Percentiles rank a stretch among this genome's conserved stretches.
These are phyloP conservation scores for Oropetium thomaeum DNA, from an alignment of 176 grass and related monocot species.

Conservation along the genomic window DNA sequence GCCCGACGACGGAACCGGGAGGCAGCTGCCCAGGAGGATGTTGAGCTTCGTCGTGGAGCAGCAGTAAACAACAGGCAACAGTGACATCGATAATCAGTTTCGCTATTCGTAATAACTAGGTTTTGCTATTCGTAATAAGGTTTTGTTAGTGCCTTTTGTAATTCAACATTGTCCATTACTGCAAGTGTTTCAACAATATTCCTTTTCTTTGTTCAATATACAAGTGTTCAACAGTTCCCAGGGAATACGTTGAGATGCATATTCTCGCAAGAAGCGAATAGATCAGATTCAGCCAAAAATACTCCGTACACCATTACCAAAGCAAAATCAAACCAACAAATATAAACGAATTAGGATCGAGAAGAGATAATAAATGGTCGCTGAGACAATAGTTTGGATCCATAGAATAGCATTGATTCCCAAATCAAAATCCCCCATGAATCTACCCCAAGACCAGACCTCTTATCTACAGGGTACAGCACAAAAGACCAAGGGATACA, in stretches of 20 bases:
- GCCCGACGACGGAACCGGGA: neutral
- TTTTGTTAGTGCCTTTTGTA: neutral
- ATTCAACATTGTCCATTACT: neutral
- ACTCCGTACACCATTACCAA: neutral
- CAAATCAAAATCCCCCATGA: conserved; percentile 36
- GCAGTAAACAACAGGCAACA: neutral
- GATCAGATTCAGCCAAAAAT: neutral
- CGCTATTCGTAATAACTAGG: neutral
- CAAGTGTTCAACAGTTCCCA: neutral
- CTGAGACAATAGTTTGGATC: conserved; percentile 4
- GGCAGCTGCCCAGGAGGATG: neutral
- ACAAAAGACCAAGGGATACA: neutral
- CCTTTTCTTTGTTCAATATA: neutral
- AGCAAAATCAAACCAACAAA: neutral
- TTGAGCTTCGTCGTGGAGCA: neutral
- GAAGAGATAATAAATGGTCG: neutral
- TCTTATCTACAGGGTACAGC: neutral
- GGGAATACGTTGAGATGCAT: neutral
- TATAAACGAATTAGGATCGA: neutral
- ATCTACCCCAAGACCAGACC: conserved; percentile 16
- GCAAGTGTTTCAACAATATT: neutral
- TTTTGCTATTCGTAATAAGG: too few species aligned
- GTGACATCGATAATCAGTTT: neutral
- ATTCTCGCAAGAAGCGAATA: neutral
- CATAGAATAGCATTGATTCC: conserved; percentile 25